Base-by-base conservation (phyloP, 2,329 filamentous ascomycete species). In the Verticillium zaregamsianum region DNA sequence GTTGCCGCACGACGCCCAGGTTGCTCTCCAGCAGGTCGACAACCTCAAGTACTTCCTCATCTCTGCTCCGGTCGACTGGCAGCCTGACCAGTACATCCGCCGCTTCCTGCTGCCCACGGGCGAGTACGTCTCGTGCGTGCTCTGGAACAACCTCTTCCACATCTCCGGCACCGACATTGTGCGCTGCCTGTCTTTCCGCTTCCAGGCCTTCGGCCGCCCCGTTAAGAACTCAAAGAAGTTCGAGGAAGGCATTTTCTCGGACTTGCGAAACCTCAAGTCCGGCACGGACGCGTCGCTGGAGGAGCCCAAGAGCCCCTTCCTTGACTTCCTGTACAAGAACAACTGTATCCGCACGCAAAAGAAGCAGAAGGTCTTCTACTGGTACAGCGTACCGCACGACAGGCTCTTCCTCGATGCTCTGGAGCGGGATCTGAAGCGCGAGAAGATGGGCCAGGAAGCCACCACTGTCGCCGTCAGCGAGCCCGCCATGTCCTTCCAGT, bases 201-300 rank as follows among this genome's bases (percentile, higher is more conserved):
- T 99, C 80, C 95, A 98, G 81, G 95, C 95, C 59, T 99, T 99
- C 74, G 95, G 95, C 70, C 92, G 95, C 62, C 95, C 95, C 1
- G 95, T 99, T 65, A 98, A 97, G 85, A 99, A 99, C 82, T 96
- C 94, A 49, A 99, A 99, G 83, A 99, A 99, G 79, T 99, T 99
- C 73, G 95, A 99, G 79, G 95, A 99, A 79, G 95, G 95, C 69
- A 98, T 99, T 79, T 99, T 99, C 79, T 99, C 95, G 54, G 95
- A 99, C 76, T 82, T 99, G 75, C 91, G 95, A 77, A 99, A 99
- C 77, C 86, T 99, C 69, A 99, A 99, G 80, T 96, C 95, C 28
- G 95, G 95, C 67, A 98, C 94, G 70, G 95, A 99, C 82, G 95
- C 95, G 57, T 97, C 95, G 52, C 87, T 99, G 64, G 95, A 99